Conservation (phyloP, 371 early-diverging fungal species). For the Dichotomocladium elegans region DNA sequence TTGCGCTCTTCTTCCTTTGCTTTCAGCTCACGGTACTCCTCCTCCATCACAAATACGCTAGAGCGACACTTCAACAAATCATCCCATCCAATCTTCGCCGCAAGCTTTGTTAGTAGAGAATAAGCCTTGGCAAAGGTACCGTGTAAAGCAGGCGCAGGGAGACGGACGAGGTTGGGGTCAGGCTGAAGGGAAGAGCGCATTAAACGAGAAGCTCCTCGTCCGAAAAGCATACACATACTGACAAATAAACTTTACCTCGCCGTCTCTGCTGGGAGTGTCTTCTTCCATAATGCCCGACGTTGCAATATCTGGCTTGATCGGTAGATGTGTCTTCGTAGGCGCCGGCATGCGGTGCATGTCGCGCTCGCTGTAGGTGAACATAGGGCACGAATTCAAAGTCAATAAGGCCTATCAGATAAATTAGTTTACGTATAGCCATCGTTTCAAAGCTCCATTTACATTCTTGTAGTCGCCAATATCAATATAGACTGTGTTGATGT, state of each 20-base stretch:
- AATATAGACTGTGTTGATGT: conserved; percentile 59
- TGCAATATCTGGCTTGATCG: conserved; percentile 66
- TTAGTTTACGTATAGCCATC: not conserved
- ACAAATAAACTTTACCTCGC: conserved; percentile 43
- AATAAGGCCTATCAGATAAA: conserved; percentile 69
- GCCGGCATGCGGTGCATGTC: conserved; percentile 91
- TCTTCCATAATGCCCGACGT: conserved; percentile 64
- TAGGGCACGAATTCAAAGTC: conserved; percentile 94
- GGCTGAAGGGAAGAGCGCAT: conserved; percentile 19
- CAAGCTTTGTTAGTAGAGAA: conserved; percentile 72
- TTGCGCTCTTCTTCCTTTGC: conserved; percentile 57
- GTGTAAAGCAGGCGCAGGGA: conserved; percentile 85
- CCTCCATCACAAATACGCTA: conserved; percentile 95
- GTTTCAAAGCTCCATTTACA: conserved; percentile 28
- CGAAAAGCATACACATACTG: not conserved
- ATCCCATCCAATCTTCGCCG: conserved; percentile 90
- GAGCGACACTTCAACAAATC: conserved; percentile 84
- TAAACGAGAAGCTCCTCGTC: not conserved
- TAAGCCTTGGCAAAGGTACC: conserved; percentile 93
- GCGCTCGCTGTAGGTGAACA: conserved; percentile 90
- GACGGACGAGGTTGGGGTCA: conserved; percentile 64
- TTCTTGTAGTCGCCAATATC: conserved; percentile 81
- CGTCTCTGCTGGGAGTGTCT: conserved; percentile 64
- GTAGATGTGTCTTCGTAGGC: conserved; percentile 79
- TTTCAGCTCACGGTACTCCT: conserved; percentile 85